Evolutionary conservation across 2,329 filamentous ascomycete genomes (phyloP), one percentile per base, ranked within the genome.

Genomic region (Aspergillus pseudotamarii): DNA sequence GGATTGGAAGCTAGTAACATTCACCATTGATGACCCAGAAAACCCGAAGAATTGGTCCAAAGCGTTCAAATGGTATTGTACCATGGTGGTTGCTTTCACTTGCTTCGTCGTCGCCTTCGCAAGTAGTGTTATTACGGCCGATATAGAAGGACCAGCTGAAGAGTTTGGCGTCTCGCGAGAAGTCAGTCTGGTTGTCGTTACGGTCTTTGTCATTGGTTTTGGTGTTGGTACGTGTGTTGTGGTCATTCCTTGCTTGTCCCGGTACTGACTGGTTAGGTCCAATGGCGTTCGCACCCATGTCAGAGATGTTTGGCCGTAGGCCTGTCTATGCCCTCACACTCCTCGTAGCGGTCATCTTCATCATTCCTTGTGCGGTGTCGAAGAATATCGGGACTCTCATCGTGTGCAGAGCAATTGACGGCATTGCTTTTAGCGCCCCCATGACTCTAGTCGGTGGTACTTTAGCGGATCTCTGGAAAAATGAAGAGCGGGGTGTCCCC

Each of bases 1-100:
- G 67, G 78, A 83, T 34, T 89, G 86, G 72, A 86, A 89, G 62
- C 80, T 91, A 11, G 88, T 91, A 38, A 91, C 89, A 0, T 96
- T 95, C 73, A 85, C 83, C 4, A 84, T 89, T 3, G 81, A 88
- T 63, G 92, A 95, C 74, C 85, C 87, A 0, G 90, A 89, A 67
- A 94, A 94, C 72, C 92, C 92, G 0, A 94, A 94, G 83, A 95
- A 94, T 77, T 95, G 91, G 91, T 87, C 85, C 61, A 93, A 92
- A 76, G 81, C 79, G 1, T 90, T 82, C 76, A 95, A 94, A 78
- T 94, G 92, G 91, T 92, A 89, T 72, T 89, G 87, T 73, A 97
- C 93, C 28, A 93, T 96, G 89, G 88, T 92, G 19, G 92, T 96
- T 0, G 91, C 93, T 1, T 66, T 86, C 26, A 91, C 89, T 1